These are phyloP conservation scores for Cryptosporidium tyzzeri DNA, from an alignment of 169 alveolate species.

Conservation along the genomic window DNA sequence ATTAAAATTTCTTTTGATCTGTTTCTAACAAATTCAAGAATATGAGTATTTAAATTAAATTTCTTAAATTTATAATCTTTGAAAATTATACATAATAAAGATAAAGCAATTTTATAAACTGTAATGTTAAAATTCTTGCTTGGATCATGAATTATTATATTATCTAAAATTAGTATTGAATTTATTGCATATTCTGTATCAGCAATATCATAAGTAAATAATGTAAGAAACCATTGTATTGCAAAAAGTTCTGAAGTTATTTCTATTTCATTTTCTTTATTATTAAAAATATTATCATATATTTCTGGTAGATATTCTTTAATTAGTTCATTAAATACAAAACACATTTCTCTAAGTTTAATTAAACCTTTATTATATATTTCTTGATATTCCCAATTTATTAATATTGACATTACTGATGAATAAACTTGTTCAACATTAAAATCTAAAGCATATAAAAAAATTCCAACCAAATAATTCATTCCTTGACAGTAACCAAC, in stretches of 20 bases:
- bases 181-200: conserved; percentile 50
- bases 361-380: conserved; percentile 40
- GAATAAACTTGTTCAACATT: conserved; percentile 40
- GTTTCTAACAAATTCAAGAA: conserved; percentile 53
- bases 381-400: conserved; percentile 69
- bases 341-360: conserved; percentile 67
- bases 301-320: conserved; percentile 39
- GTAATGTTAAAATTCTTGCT: conserved; percentile 7
- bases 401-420: conserved; percentile 42
- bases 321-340: conserved; percentile 46
- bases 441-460: conserved; percentile 43
- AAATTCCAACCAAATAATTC: conserved; percentile 60
- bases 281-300: conserved; percentile 24
- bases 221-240: conserved; percentile 69
- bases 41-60: neutral
- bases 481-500: conserved; percentile 76
- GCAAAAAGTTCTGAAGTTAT: conserved; percentile 72
- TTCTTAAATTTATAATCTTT: conserved; percentile 19
- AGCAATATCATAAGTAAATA: conserved; percentile 69
- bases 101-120: conserved; percentile 49
- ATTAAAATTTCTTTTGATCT: conserved; percentile 39
- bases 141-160: conserved; percentile 66
- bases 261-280: conserved; percentile 28
- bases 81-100: conserved; percentile 15
- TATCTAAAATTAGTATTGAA: conserved; percentile 44